These are phyloP conservation scores for Emmonsiellopsis sp. DNA, from an alignment of 2,329 filamentous ascomycete genomes.

Conservation along the genomic window DNA sequence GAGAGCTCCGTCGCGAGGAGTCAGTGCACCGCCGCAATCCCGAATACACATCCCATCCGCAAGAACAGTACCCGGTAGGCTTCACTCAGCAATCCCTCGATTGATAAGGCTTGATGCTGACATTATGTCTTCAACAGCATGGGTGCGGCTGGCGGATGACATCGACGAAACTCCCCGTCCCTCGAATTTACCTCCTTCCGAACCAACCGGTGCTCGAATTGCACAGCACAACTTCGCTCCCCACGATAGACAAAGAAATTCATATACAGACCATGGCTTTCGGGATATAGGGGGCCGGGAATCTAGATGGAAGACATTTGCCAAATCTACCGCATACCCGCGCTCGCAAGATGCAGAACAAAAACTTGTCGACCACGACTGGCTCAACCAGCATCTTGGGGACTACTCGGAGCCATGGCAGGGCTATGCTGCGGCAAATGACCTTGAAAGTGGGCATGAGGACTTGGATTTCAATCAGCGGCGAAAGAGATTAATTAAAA, in stretches of 20 bases:
- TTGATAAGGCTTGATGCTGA: background rate
- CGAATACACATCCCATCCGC: background rate
- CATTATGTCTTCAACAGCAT: slow-evolving; percentile 7
- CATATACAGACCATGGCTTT: background rate
- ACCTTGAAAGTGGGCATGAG: slow-evolving; percentile 41
- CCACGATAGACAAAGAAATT: background rate
- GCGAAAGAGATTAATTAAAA: slow-evolving; percentile 46
- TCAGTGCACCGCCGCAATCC: background rate
- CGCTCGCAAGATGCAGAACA: slow-evolving; percentile 25
- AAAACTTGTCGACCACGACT: slow-evolving; percentile 36
- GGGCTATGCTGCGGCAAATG: slow-evolving; percentile 34
- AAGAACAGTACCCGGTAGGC: slow-evolving; percentile 5
- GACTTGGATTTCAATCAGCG: slow-evolving; percentile 42
- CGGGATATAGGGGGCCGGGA: slow-evolving; percentile 18
- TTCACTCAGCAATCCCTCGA: background rate
- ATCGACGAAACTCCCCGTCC: background rate
- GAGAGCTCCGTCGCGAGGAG: background rate
- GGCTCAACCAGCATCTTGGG: slow-evolving; percentile 35
- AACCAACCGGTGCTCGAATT: slow-evolving; percentile 8
- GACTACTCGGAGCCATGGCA: slow-evolving; percentile 45
- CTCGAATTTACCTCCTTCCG: slow-evolving; percentile 4
- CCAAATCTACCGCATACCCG: slow-evolving; percentile 33
- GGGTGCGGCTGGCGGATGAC: slow-evolving; percentile 9
- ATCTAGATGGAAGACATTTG: slow-evolving; percentile 40
- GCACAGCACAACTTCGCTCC: slow-evolving; percentile 11